Evolutionary conservation across 2,329 filamentous ascomycete species (phyloP).

Genomic region (Cladosporium sp.): DNA sequence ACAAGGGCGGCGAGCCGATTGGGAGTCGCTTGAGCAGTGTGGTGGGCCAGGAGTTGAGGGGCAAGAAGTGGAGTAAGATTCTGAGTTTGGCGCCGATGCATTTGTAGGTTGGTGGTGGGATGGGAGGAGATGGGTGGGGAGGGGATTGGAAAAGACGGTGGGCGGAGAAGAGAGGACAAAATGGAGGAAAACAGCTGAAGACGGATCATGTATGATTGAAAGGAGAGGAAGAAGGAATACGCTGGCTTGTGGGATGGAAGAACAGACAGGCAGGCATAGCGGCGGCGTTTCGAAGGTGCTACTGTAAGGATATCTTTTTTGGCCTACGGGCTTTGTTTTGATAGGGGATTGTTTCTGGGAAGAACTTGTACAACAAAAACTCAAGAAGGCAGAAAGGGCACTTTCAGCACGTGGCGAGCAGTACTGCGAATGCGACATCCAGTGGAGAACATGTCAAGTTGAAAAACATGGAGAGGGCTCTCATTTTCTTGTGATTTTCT

Average conservation of each 20-base stretch:
- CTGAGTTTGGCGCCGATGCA: conserved; percentile 88
- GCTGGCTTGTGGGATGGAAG: neutral
- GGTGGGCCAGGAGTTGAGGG: conserved; percentile 83
- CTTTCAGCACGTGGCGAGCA: no score
- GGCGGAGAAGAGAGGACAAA: neutral
- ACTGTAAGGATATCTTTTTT: neutral
- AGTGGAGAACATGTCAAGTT: no score
- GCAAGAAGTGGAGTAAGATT: conserved; percentile 98
- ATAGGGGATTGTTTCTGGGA: neutral
- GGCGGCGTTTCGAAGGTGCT: neutral
- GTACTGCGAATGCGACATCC: no score
- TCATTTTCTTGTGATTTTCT: neutral
- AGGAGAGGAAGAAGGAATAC: neutral
- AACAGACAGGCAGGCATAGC: conserved; percentile 1
- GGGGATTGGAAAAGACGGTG: no score
- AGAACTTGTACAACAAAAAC: conserved; percentile 11
- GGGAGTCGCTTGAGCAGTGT: conserved; percentile 88
- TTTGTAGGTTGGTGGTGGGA: conserved; percentile 49
- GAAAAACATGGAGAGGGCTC: neutral
- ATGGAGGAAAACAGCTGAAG: neutral
- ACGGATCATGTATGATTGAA: neutral
- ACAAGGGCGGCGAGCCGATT: conserved; percentile 94
- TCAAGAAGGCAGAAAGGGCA: no score
- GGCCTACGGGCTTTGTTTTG: conserved; percentile 2
- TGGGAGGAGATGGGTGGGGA: neutral